These are phyloP conservation scores for Collybia sordida DNA, from an alignment of 768 basidiomycete genomes.

Conservation along the genomic window DNA sequence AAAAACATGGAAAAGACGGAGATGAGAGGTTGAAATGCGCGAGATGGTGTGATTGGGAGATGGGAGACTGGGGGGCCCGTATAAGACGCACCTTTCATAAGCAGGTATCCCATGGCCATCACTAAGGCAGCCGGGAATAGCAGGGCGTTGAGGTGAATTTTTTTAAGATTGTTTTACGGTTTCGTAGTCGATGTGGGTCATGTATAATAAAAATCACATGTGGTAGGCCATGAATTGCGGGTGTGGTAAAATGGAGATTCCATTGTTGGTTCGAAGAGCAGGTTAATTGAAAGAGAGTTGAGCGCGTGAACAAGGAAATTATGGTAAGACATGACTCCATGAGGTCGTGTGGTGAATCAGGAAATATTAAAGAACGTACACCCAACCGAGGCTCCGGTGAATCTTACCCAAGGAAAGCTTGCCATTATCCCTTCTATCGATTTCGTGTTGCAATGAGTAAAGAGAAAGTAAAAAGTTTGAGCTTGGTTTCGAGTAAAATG, in stretches of 20 bases:
- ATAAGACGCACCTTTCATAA: conserved; percentile 55
- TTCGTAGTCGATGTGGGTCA: not conserved
- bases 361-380: conserved; percentile 36
- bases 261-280: not conserved
- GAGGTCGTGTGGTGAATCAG: not conserved
- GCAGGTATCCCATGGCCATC: conserved; percentile 52
- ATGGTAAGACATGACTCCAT: not conserved
- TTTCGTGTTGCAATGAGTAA: conserved; percentile 1
- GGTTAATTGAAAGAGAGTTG: not conserved
- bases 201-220: not conserved
- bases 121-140: conserved; percentile 32
- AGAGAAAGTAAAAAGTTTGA: conserved; percentile 1
- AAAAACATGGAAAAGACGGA: conserved; percentile 10
- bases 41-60: not conserved
- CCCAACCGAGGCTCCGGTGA: conserved; percentile 43
- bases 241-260: not conserved
- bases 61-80: conserved; percentile 11
- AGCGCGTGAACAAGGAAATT: not conserved
- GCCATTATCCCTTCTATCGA: conserved; percentile 28
- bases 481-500: not conserved
- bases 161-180: no score
- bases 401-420: conserved; percentile 58
- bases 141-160: not conserved
- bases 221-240: not conserved
- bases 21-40: conserved; percentile 11